These are phyloP conservation scores for Pythium insidiosum DNA, from an alignment of 352 stramenopile genomes.

Conservation along the genomic window DNA sequence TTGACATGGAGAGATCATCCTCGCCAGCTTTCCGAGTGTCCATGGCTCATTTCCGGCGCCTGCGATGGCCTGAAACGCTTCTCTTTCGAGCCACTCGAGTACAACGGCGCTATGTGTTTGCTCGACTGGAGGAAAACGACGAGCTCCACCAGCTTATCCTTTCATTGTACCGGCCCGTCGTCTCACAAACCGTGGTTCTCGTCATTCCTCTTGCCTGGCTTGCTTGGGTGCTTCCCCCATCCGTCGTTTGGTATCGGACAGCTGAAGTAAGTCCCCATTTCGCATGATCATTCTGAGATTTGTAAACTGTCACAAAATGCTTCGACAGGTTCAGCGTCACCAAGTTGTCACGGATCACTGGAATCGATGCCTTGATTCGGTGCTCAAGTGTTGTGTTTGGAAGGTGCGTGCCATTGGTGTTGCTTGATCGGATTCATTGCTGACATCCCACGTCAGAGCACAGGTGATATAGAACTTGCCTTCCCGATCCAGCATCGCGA, in stretches of 20 bases:
- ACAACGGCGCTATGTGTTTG: slow-evolving; percentile 3
- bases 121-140: slow-evolving; percentile 17
- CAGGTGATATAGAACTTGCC: slow-evolving; percentile 4
- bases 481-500: slow-evolving; percentile 27
- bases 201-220: slow-evolving; percentile 14
- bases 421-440: neutral
- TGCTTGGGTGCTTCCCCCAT: slow-evolving; percentile 9
- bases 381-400: slow-evolving; percentile 19
- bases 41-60: slow-evolving; percentile 1
- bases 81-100: slow-evolving; percentile 14
- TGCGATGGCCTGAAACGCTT: slow-evolving; percentile 9
- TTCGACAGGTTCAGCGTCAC: slow-evolving; percentile 20
- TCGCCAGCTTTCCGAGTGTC: neutral
- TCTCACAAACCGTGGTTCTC: neutral
- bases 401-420: slow-evolving; percentile 10
- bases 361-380: slow-evolving; percentile 10
- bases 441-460: neutral
- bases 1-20: neutral
- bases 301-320: no score
- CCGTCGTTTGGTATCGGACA: slow-evolving; percentile 11
- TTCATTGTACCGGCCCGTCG: slow-evolving; percentile 14
- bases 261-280: slow-evolving; percentile 2
- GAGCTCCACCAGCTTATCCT: slow-evolving; percentile 13
- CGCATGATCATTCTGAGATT: no score
- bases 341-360: slow-evolving; percentile 16